Evolutionary conservation across 2,329 filamentous ascomycete species (phyloP).

Genomic region (Ophiocordyceps polyrhachis-furcata): DNA sequence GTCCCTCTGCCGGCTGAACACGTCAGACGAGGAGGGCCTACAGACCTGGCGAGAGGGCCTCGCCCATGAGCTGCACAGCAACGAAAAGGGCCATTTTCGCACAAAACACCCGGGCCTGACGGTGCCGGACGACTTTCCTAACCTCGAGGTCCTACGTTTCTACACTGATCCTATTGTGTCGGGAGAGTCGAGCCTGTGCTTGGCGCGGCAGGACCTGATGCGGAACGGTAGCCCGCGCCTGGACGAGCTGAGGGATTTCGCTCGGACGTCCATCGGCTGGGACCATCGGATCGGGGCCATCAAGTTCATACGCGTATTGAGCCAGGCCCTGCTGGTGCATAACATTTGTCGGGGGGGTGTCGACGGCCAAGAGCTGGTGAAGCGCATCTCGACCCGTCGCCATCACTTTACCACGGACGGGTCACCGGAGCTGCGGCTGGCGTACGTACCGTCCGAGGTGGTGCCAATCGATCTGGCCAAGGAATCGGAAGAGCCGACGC

Average conservation of each 20-base stretch:
- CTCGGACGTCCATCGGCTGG: slow-evolving; percentile 74
- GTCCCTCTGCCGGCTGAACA: slow-evolving; percentile 48
- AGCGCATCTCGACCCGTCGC: slow-evolving; percentile 47
- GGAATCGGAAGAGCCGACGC: slow-evolving; percentile 45
- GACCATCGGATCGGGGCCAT: slow-evolving; percentile 56
- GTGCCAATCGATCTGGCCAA: slow-evolving; percentile 58
- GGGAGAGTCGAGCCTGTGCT: slow-evolving; percentile 25
- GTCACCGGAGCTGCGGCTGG: slow-evolving; percentile 58
- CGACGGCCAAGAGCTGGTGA: slow-evolving; percentile 31
- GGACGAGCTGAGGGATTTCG: slow-evolving; percentile 50
- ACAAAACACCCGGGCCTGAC: slow-evolving; percentile 53
- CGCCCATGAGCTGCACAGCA: slow-evolving; percentile 59
- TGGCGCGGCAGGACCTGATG: slow-evolving; percentile 9
- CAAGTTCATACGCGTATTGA: slow-evolving; percentile 67
- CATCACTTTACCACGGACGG: slow-evolving; percentile 57
- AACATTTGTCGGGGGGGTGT: slow-evolving; percentile 20
- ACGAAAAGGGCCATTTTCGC: slow-evolving; percentile 65
- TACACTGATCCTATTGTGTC: slow-evolving; percentile 83
- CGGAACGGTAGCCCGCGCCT: slow-evolving; percentile 10
- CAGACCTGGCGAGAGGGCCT: slow-evolving; percentile 54
- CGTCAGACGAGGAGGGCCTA: slow-evolving; percentile 39
- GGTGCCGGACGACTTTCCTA: slow-evolving; percentile 70
- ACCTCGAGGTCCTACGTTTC: slow-evolving; percentile 58
- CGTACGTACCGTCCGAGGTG: slow-evolving; percentile 57
- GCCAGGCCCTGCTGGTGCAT: slow-evolving; percentile 53